Percentiles rank a stretch among this genome's conserved stretches.
Evolutionary conservation across 2,329 filamentous ascomycete genomes (phyloP).

Genomic region (Cercospora beticola): DNA sequence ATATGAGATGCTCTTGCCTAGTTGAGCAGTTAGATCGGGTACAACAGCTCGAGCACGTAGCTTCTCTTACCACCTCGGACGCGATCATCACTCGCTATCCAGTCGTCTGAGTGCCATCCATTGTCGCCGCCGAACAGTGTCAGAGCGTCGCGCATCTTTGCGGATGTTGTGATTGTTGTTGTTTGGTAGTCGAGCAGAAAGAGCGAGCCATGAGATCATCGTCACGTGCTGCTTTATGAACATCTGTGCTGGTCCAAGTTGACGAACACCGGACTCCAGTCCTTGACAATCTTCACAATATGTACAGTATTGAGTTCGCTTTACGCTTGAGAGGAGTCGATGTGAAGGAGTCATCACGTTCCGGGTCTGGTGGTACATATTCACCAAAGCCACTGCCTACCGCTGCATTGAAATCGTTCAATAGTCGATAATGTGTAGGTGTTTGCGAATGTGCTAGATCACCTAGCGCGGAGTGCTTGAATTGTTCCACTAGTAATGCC

Average conservation of each 20-base stretch:
- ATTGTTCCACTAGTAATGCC: background rate
- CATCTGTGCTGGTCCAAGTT: background rate
- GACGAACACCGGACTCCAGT: background rate
- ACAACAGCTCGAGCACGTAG: background rate
- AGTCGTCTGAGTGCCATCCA: conserved; percentile 60
- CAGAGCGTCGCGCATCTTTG: background rate
- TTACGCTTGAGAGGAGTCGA: background rate
- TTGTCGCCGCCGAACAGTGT: conserved; percentile 29
- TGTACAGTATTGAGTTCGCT: background rate
- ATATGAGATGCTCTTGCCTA: conserved; percentile 40
- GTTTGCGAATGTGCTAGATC: background rate
- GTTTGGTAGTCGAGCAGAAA: background rate
- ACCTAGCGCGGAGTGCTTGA: background rate
- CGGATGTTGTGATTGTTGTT: background rate
- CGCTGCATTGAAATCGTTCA: background rate
- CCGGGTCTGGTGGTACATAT: background rate
- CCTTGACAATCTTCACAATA: background rate
- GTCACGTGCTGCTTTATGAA: background rate
- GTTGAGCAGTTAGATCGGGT: background rate
- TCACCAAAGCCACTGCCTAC: background rate
- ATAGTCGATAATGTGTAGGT: background rate
- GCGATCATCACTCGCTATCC: conserved; percentile 71
- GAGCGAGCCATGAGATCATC: background rate
- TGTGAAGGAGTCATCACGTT: background rate
- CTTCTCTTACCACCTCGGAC: conserved; percentile 66